Evolutionary conservation across 2,329 filamentous ascomycete species (phyloP).

Genomic region (Nothopassalora personata): DNA sequence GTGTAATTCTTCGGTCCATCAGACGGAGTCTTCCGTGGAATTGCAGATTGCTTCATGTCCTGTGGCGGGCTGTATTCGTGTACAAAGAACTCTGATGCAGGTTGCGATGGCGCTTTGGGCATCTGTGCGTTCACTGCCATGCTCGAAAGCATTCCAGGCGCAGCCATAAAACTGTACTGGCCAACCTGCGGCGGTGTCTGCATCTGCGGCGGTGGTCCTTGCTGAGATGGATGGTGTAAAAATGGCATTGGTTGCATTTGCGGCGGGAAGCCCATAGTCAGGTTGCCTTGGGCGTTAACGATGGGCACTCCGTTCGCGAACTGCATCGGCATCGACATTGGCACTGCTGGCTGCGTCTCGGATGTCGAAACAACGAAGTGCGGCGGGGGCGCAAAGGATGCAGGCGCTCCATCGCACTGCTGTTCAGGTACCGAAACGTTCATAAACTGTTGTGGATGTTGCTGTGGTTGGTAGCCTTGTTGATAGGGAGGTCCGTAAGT

Average conservation of each 20-base stretch:
- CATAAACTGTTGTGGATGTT: conserved; percentile 25
- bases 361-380: conserved; percentile 11
- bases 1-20: conserved; percentile 41
- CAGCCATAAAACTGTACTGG: conserved; percentile 21
- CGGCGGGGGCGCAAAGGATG: conserved; percentile 12
- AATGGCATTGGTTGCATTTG: conserved; percentile 23
- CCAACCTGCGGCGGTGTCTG: conserved; percentile 9
- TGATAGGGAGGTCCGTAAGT: conserved; percentile 15
- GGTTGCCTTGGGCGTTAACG: conserved; percentile 21
- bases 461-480: conserved; percentile 9
- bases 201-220: conserved; percentile 11
- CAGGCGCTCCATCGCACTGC: conserved; percentile 14
- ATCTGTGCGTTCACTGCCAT: conserved; percentile 26
- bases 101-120: conserved; percentile 26
- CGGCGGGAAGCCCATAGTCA: conserved; percentile 23
- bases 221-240: conserved; percentile 16
- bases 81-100: conserved; percentile 36
- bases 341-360: conserved; percentile 4
- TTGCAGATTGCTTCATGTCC: conserved; percentile 32
- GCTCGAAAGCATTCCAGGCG: conserved; percentile 9
- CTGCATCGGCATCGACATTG: conserved; percentile 13
- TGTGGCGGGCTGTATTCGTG: conserved; percentile 46
- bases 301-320: conserved; percentile 26
- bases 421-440: conserved; percentile 23
- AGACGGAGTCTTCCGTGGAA: conserved; percentile 28